Evolutionary conservation across 2,329 filamentous ascomycete genomes (phyloP).

Genomic region (Scortechinia acanthostroma): DNA sequence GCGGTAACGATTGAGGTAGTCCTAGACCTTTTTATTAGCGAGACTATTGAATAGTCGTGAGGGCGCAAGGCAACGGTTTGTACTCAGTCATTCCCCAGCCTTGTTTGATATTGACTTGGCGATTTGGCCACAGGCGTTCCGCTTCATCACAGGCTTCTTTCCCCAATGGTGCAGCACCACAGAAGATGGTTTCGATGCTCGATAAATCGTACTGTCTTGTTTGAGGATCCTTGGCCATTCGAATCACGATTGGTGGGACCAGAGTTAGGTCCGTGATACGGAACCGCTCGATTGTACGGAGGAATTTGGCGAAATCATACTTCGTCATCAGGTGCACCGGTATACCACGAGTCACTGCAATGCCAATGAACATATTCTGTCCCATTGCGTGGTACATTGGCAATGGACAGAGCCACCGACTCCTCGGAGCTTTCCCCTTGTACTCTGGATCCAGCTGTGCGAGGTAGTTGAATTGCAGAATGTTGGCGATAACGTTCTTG

Average conservation of each 20-base stretch:
- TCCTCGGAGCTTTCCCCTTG: conserved; percentile 49
- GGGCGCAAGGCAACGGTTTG: no score
- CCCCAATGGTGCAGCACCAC: conserved; percentile 69
- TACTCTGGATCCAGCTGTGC: no score
- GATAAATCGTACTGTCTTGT: conserved; percentile 62
- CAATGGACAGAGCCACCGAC: conserved; percentile 60
- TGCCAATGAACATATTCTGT: conserved; percentile 65
- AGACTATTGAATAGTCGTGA: no score
- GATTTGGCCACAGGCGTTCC: no score
- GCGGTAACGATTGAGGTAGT: conserved; percentile 61
- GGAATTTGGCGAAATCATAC: conserved; percentile 70
- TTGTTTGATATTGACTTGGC: no score
- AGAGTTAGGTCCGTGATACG: conserved; percentile 59
- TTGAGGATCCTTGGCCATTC: conserved; percentile 30
- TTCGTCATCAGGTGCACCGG: conserved; percentile 73
- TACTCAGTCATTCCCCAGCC: no score
- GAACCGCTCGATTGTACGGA: conserved; percentile 61
- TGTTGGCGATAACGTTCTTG: conserved; percentile 68
- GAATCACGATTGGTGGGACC: conserved; percentile 55
- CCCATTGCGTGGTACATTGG: conserved; percentile 72
- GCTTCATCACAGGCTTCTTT: no score
- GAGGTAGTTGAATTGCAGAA: no score
- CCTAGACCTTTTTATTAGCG: no score
- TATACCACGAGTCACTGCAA: conserved; percentile 41
- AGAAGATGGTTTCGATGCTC: conserved; percentile 48